Conservation (phyloP, 106 monocot species). For the Iris macrosiphon region DNA sequence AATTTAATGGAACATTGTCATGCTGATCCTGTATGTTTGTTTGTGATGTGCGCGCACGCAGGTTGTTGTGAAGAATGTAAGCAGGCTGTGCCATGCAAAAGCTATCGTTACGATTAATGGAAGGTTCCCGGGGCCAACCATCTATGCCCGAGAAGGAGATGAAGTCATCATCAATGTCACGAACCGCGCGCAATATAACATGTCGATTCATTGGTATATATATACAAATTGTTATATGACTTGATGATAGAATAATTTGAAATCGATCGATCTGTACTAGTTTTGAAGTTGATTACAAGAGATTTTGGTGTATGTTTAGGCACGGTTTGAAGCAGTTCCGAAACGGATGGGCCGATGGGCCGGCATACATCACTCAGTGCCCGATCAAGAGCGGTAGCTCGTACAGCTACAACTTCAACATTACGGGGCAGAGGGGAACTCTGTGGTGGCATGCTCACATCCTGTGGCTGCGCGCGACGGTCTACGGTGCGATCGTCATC, state of each 20-base stretch:
- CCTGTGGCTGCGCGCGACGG: slow-evolving; percentile 22
- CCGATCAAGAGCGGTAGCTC: slow-evolving; percentile 15
- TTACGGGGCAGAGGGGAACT: slow-evolving; percentile 13
- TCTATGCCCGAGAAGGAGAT: slow-evolving; percentile 18
- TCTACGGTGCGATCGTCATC: slow-evolving; percentile 23
- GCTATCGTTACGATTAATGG: slow-evolving; percentile 18
- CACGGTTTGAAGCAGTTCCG: slow-evolving; percentile 29
- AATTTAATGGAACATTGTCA: too few relatives aligned
- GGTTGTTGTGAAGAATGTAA: slow-evolving; percentile 27
- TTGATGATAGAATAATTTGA: too few relatives aligned
- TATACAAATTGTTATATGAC: too few relatives aligned
- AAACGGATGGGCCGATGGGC: slow-evolving; percentile 38
- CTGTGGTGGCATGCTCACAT: slow-evolving; percentile 25
- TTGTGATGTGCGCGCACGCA: not conserved
- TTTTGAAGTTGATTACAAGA: too few relatives aligned
- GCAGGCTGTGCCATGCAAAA: slow-evolving; percentile 18
- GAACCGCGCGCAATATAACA: slow-evolving; percentile 23
- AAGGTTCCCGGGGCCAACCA: slow-evolving; percentile 19
- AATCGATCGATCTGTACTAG: too few relatives aligned
- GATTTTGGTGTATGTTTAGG: slow-evolving; percentile 15
- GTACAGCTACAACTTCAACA: slow-evolving; percentile 11
- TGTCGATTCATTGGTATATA: slow-evolving; percentile 25
- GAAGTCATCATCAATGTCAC: slow-evolving; percentile 19
- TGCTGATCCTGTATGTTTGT: too few relatives aligned
- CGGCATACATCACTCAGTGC: slow-evolving; percentile 39